Evolutionary conservation across 768 basidiomycete genomes (phyloP), one percentile per base, ranked within the genome.

Genomic region (Suillus alpinus): DNA sequence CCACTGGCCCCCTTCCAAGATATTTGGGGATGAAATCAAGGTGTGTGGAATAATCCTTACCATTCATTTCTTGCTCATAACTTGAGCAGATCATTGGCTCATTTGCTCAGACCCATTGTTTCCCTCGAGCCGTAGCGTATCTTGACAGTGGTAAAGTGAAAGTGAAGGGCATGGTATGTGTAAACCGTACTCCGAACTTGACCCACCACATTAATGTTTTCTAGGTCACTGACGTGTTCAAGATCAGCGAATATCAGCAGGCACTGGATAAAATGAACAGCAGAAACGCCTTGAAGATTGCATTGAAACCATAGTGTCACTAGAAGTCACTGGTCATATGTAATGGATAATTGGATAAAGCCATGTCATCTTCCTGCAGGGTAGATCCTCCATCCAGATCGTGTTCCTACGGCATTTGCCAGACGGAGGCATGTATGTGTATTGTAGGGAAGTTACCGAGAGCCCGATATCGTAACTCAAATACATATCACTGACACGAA

Each of bases 241-340:
- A 79, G 32, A 73, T 88, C 58, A 77, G 78, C 49, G 84, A 88
- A 56, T 88, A 83, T 69, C 84, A 87, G 71, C 76, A 82, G 64
- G 87, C 86, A 20, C 69, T 89, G 46, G 86, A 88, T 68, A 86
- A 83, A 77, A 80, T 89, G 82, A 82, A 81, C 59, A 84, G 82
- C 63, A 78, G 81, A 59, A 74, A 75, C 1, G 80, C 82, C n/a
- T 66, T 83, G 10, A 84, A 84, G 71, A 77, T 84, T 56, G 81
- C 76, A 6, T 77, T 84, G 26, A 82, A 79, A 66, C 80, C 81
- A n/a, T 74, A 65, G 74, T 49, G 4, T 26, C 26, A 26, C 26
- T 26, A 26, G 26, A 26, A 3, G 26, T 26, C 26, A 26, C 26
- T 26, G 4, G 43, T 44, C 43, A 23, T 23, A 44, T 44, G 43